phyloP scores from a whole-genome alignment of 257 asterid genomes.

The Ophiorrhiza pumila region DNA sequence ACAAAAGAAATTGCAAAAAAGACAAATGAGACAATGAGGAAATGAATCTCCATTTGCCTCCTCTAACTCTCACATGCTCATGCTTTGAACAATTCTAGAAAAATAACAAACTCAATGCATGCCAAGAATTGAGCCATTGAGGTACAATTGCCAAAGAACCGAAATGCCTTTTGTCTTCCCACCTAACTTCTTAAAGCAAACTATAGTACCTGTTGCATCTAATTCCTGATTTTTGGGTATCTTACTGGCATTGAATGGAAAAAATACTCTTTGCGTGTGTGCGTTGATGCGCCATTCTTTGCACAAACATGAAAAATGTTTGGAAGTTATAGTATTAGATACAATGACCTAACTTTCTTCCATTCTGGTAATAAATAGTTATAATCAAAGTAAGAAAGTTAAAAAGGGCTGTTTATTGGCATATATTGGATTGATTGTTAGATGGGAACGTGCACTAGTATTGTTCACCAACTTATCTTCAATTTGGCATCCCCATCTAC shows the following conservation, averaged over 20 bases:
- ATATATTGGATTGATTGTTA: slow-evolving; percentile 1
- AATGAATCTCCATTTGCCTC: neutral
- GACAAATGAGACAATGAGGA: neutral
- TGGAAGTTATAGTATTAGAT: neutral
- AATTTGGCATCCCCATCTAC: slow-evolving; percentile 12
- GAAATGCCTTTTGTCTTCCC: neutral
- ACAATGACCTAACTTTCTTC: neutral
- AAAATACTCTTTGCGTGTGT: slow-evolving; percentile 14
- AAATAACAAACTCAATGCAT: neutral
- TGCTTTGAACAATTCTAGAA: neutral
- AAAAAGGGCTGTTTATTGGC: neutral
- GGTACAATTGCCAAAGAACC: neutral
- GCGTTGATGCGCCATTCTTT: slow-evolving; percentile 10
- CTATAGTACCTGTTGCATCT: neutral
- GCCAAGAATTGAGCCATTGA: neutral
- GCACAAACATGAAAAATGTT: slow-evolving; percentile 14
- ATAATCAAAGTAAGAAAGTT: neutral
- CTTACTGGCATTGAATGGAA: neutral
- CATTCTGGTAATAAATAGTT: neutral
- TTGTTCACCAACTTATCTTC: slow-evolving; percentile 39
- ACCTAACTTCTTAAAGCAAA: slow-evolving; percentile 1
- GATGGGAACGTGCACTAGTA: slow-evolving; percentile 29
- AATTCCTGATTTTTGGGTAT: neutral
- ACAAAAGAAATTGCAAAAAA: neutral
- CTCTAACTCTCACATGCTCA: neutral